Evolutionary conservation across 306 rosid species (phyloP).

Genomic region (Glycyrrhiza uralensis): DNA sequence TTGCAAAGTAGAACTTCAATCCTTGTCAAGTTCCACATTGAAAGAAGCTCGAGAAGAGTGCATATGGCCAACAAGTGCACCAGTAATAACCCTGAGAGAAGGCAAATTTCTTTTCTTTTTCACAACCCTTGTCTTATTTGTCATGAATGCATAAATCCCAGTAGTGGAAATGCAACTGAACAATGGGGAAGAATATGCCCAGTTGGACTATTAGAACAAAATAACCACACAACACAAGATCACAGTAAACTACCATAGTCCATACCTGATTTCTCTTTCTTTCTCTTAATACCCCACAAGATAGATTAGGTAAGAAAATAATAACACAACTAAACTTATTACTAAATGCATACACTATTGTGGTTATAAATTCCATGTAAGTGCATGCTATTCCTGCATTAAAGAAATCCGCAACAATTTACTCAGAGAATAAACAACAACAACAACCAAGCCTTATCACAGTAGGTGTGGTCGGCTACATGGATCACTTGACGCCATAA

Average conservation of each 20-base stretch:
- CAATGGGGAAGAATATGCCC: not conserved
- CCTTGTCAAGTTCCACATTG: slow-evolving; percentile 99
- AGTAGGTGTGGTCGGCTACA: too few relatives aligned
- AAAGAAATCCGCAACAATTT: not conserved
- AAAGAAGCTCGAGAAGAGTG: slow-evolving; percentile 72
- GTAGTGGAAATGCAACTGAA: not conserved
- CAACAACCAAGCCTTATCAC: too few relatives aligned
- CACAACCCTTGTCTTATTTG: not conserved
- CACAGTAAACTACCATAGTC: not conserved
- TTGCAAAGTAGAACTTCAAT: slow-evolving; percentile 93
- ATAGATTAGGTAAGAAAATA: not conserved
- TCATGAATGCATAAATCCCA: not conserved
- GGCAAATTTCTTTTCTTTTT: not conserved
- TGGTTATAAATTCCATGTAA: not conserved
- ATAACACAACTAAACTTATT: not conserved
- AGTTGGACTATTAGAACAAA: not conserved
- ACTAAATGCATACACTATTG: not conserved
- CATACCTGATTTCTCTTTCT: not conserved
- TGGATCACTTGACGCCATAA: too few relatives aligned
- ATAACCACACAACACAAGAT: not conserved
- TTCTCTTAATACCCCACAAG: not conserved
- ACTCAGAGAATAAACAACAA: too few relatives aligned
- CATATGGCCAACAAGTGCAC: slow-evolving; percentile 52
- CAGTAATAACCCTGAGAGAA: slow-evolving; percentile 65
- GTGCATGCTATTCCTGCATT: slow-evolving; percentile 6